These are phyloP conservation scores for Gynochthodes officinalis DNA, from an alignment of 257 asterid species.

Conservation along the genomic window DNA sequence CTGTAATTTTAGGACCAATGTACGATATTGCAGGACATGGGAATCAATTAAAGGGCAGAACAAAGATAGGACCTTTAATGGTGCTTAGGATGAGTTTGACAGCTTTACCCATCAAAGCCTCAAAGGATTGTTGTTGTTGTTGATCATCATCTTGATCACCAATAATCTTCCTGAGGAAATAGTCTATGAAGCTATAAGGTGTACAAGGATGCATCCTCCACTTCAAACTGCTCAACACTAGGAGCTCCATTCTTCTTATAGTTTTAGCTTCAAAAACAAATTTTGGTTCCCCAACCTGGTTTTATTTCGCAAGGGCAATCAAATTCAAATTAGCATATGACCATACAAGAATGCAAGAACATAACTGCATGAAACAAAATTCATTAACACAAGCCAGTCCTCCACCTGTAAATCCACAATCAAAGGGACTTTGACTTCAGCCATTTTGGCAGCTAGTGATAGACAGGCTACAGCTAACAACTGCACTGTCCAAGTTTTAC, in stretches of 20 bases:
- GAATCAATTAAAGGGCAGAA: constrained; percentile 7
- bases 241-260: constrained; percentile 70
- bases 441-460: constrained; percentile 70
- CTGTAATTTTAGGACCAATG: not conserved
- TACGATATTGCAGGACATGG: not conserved
- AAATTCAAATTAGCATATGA: not conserved
- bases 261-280: constrained; percentile 55
- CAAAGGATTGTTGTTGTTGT: constrained; percentile 12
- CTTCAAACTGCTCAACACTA: constrained; percentile 52
- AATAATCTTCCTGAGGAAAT: constrained; percentile 41
- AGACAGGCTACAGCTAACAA: constrained; percentile 67
- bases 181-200: constrained; percentile 60
- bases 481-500: constrained; percentile 52
- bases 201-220: constrained; percentile 72
- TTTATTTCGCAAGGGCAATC: not conserved
- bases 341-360: not conserved
- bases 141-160: constrained; percentile 13
- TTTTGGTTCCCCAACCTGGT: constrained; percentile 59
- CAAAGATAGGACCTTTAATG: constrained; percentile 43
- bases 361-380: not conserved
- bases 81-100: constrained; percentile 46
- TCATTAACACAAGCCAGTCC: not conserved
- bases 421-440: constrained; percentile 55
- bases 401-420: constrained; percentile 64
- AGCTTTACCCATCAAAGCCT: constrained; percentile 41